Percentiles rank a stretch among this genome's conserved stretches.
Evolutionary conservation across 2,329 filamentous ascomycete genomes (phyloP).

Genomic region (Stagonosporopsis cucurbitacearum): DNA sequence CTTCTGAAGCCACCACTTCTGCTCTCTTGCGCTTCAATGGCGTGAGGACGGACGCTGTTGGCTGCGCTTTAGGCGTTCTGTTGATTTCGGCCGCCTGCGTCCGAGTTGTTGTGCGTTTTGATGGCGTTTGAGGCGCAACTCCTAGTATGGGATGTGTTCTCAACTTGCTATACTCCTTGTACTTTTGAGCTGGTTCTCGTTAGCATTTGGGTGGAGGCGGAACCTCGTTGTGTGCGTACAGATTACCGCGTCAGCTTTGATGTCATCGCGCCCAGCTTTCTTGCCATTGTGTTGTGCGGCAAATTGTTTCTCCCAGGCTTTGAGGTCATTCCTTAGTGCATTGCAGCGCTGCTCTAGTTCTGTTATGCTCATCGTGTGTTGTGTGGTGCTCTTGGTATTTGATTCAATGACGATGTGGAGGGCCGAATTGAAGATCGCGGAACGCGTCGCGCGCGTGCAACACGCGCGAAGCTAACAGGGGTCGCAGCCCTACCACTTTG

Average conservation of each 20-base stretch:
- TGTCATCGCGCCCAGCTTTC: slow-evolving; percentile 76
- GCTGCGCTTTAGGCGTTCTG: slow-evolving; percentile 36
- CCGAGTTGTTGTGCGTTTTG: slow-evolving; percentile 36
- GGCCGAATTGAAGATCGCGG: slow-evolving; percentile 34
- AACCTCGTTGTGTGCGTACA: slow-evolving; percentile 57
- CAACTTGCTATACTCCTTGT: slow-evolving; percentile 75
- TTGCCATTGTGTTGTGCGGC: slow-evolving; percentile 66
- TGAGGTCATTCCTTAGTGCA: slow-evolving; percentile 79
- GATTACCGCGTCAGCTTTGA: slow-evolving; percentile 74
- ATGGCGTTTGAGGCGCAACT: slow-evolving; percentile 40
- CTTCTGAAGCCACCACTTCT: slow-evolving; percentile 26
- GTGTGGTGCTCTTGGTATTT: slow-evolving; percentile 13
- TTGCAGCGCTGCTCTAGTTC: slow-evolving; percentile 71
- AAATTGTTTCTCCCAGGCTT: slow-evolving; percentile 76
- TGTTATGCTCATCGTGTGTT: slow-evolving; percentile 36
- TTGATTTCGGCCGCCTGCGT: slow-evolving; percentile 29
- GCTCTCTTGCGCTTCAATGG: slow-evolving; percentile 43
- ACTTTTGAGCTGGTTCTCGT: slow-evolving; percentile 66
- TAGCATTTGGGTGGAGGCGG: slow-evolving; percentile 7
- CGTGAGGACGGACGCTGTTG: slow-evolving; percentile 29
- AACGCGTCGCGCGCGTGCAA: slow-evolving; percentile 37
- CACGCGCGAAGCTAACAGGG: slow-evolving; percentile 14
- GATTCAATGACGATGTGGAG: slow-evolving; percentile 19
- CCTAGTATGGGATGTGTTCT: slow-evolving; percentile 50
- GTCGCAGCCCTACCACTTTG: slow-evolving; percentile 29